Conservation (phyloP, 768 basidiomycete species). For the Aureoboletus auriporus region DNA sequence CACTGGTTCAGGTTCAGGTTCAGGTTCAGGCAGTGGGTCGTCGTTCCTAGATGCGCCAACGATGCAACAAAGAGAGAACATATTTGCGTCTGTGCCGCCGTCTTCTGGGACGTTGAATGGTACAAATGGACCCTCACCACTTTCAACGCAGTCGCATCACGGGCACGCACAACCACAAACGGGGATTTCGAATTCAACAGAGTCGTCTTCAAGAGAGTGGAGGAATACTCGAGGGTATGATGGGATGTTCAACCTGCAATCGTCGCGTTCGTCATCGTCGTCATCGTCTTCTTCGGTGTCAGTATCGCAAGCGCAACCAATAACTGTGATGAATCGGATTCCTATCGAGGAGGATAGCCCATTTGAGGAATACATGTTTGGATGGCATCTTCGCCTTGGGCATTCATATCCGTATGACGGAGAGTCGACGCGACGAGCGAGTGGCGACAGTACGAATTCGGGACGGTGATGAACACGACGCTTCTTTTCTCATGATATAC, state of each 20-base stretch:
- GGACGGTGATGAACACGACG: background rate
- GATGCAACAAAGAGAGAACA: slow-evolving; percentile 9
- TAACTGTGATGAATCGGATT: slow-evolving; percentile 12
- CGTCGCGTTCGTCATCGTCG: slow-evolving; percentile 18
- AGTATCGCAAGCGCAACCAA: slow-evolving; percentile 5
- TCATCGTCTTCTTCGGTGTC: slow-evolving; percentile 8
- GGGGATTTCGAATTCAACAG: slow-evolving; percentile 8
- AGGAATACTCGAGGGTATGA: slow-evolving; percentile 10
- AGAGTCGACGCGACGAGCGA: slow-evolving; percentile 4
- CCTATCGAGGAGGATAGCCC: slow-evolving; percentile 16
- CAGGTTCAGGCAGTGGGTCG: background rate
- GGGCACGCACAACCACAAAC: background rate
- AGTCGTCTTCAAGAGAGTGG: slow-evolving; percentile 13
- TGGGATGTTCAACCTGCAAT: slow-evolving; percentile 3
- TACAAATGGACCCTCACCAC: background rate
- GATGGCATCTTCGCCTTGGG: slow-evolving; percentile 4
- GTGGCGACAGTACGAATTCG: slow-evolving; percentile 5
- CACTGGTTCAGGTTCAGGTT: background rate
- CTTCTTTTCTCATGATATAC: no score
- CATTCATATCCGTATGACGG: background rate
- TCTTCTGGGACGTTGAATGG: slow-evolving; percentile 5
- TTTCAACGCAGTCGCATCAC: no score
- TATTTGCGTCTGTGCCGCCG: slow-evolving; percentile 9
- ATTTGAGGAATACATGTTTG: slow-evolving; percentile 16
- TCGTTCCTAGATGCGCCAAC: slow-evolving; percentile 8